phyloP scores from a whole-genome alignment of 495 filamentous ascomycete species.

The Xylaria intraflava region DNA sequence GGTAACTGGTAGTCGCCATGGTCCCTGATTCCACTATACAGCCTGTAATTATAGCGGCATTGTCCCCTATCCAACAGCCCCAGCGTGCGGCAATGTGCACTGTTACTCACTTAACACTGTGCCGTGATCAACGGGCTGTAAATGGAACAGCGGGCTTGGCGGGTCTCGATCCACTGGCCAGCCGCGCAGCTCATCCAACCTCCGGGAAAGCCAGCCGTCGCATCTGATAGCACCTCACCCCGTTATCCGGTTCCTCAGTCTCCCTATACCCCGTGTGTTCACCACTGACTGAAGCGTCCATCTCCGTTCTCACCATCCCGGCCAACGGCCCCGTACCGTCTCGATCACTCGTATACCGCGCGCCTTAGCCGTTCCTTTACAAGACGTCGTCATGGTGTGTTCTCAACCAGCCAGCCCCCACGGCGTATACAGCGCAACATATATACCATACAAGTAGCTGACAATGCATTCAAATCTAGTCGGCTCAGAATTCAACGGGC shows the following conservation, averaged over 20 bases:
- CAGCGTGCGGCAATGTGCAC: too few relatives aligned
- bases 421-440: background rate
- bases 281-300: background rate
- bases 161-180: background rate
- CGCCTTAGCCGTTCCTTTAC: background rate
- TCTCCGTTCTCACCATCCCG: background rate
- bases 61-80: too few relatives aligned
- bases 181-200: too few relatives aligned
- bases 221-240: constrained; percentile 10
- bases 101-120: too few relatives aligned
- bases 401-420: background rate
- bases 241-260: too few relatives aligned
- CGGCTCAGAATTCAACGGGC: constrained; percentile 94
- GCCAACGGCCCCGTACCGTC: background rate
- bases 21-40: too few relatives aligned
- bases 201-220: too few relatives aligned
- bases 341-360: background rate
- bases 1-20: too few relatives aligned
- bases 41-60: too few relatives aligned
- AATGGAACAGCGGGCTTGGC: too few relatives aligned
- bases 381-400: constrained; percentile 39
- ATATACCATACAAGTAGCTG: too few relatives aligned
- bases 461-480: constrained; percentile 46
- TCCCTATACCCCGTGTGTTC: background rate
- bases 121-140: too few relatives aligned